Evolutionary conservation across 495 filamentous ascomycete species (phyloP).

Genomic region (Hypoxylon crocopeplum): DNA sequence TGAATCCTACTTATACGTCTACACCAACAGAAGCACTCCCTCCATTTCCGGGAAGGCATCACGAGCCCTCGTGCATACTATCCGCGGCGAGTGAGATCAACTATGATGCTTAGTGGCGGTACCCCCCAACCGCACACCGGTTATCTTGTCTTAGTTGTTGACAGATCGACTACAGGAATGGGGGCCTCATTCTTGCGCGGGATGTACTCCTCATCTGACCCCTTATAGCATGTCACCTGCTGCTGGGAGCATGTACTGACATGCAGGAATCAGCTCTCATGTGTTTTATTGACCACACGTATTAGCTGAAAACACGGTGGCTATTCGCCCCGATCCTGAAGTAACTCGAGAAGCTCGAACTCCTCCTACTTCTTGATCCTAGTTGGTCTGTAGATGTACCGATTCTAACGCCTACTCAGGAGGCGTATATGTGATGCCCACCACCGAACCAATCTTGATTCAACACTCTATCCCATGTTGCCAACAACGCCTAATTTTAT

Average conservation of each 20-base stretch:
- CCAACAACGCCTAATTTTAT: conserved; percentile 47
- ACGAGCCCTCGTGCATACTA: no score
- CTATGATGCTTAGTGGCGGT: conserved; percentile 8
- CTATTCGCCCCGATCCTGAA: conserved; percentile 12
- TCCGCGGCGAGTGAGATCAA: no score
- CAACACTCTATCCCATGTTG: conserved; percentile 40
- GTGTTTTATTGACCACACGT: conserved; percentile 21
- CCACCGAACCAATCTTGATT: conserved; percentile 30
- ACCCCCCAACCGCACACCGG: conserved; percentile 3
- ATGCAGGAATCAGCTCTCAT: conserved; percentile 23
- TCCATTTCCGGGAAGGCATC: no score
- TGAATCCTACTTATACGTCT: no score
- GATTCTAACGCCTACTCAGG: conserved; percentile 23
- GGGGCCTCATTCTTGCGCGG: conserved; percentile 18
- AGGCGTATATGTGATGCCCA: conserved; percentile 25
- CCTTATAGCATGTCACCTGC: conserved; percentile 32
- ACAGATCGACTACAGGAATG: conserved; percentile 17
- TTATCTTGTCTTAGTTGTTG: conserved; percentile 9
- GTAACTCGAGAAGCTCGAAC: conserved; percentile 9
- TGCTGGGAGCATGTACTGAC: conserved; percentile 13
- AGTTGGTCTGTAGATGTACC: conserved; percentile 27
- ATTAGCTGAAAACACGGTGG: conserved; percentile 22
- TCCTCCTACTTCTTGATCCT: conserved; percentile 9
- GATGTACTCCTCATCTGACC: conserved; percentile 28
- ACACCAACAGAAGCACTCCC: no score